phyloP scores from a whole-genome alignment of 1,139 yeast species.

The Debaryomycetaceae sp. region DNA sequence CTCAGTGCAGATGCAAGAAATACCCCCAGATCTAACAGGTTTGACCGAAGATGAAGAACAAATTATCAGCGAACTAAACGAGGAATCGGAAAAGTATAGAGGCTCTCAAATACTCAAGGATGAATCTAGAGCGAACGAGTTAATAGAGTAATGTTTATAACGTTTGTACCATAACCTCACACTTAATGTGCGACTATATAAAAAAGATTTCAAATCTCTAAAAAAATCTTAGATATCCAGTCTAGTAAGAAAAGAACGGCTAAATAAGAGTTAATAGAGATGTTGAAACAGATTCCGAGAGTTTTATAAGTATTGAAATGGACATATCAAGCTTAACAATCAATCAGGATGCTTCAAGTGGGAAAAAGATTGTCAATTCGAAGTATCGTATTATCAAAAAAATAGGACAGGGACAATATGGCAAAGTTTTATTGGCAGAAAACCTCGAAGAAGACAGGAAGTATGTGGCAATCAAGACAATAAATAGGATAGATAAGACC shows the following conservation, averaged over 20 bases:
- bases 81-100: conserved; percentile 38
- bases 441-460: conserved; percentile 10
- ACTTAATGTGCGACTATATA: background rate
- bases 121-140: conserved; percentile 24
- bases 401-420: conserved; percentile 46
- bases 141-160: conserved; percentile 7
- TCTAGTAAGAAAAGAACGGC: conserved; percentile 1
- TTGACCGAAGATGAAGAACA: conserved; percentile 61
- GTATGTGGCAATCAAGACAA: conserved; percentile 45
- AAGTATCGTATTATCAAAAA: conserved; percentile 33
- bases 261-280: background rate
- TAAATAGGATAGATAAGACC: conserved; percentile 40
- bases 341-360: conserved; percentile 26
- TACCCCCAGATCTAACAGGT: conserved; percentile 81
- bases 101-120: conserved; percentile 19
- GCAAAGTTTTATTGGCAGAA: conserved; percentile 40
- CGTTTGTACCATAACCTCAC: background rate
- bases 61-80: conserved; percentile 46
- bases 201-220: background rate
- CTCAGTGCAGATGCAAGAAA: conserved; percentile 85
- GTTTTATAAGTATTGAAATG: conserved; percentile 12
- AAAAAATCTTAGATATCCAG: background rate
- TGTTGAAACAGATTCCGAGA: background rate
- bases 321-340: conserved; percentile 28
- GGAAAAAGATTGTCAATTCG: conserved; percentile 34